Conservation (phyloP, 257 asterid genomes). For the Ocimum tenuiflorum region DNA sequence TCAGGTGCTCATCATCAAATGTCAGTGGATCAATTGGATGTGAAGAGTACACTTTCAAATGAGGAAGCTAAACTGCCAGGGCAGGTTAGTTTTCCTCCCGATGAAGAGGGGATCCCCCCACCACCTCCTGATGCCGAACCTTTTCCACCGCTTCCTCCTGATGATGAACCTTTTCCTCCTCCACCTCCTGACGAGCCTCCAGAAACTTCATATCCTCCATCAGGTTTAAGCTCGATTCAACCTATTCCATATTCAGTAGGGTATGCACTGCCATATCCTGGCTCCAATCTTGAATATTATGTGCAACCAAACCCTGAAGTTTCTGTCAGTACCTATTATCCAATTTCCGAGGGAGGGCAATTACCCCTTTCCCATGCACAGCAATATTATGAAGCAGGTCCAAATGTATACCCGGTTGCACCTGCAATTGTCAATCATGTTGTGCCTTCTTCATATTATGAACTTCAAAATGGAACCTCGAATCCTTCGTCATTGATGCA, state of each 20-base stretch:
- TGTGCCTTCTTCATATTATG: slow-evolving; percentile 49
- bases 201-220: slow-evolving; percentile 43
- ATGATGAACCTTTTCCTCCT: slow-evolving; percentile 55
- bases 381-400: slow-evolving; percentile 49
- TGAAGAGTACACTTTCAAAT: slow-evolving; percentile 19
- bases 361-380: slow-evolving; percentile 48
- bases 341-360: slow-evolving; percentile 46
- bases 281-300: slow-evolving; percentile 46
- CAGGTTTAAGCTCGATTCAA: slow-evolving; percentile 43
- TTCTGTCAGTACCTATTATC: slow-evolving; percentile 37
- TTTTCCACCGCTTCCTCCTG: slow-evolving; percentile 91
- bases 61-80: slow-evolving; percentile 25
- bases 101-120: slow-evolving; percentile 74
- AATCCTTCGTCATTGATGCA: slow-evolving; percentile 31
- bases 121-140: slow-evolving; percentile 87
- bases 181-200: slow-evolving; percentile 68
- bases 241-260: slow-evolving; percentile 46
- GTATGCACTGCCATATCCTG: slow-evolving; percentile 50
- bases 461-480: slow-evolving; percentile 43
- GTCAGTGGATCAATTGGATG: slow-evolving; percentile 28
- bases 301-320: slow-evolving; percentile 44
- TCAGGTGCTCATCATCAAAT: slow-evolving; percentile 27
- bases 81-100: slow-evolving; percentile 38
- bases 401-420: slow-evolving; percentile 42
- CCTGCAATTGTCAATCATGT: slow-evolving; percentile 46